Evolutionary conservation across 192 early-diverging fungal species (phyloP), one percentile per base, ranked within the genome.

Genomic region (Coemansia sp.): DNA sequence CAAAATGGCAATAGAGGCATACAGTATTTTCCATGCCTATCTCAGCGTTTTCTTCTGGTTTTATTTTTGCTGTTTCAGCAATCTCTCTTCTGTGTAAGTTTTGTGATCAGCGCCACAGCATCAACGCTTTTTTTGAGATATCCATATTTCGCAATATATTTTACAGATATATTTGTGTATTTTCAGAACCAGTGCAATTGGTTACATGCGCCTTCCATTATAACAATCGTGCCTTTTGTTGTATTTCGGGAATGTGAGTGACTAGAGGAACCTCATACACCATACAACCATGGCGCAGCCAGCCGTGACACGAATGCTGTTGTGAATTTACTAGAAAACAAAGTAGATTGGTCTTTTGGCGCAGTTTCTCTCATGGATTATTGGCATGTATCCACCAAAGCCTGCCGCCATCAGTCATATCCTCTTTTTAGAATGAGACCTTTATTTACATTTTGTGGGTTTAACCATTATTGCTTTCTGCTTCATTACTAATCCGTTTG

Each of bases 381-480:
- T 32, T 32, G 2, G 32, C 32, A 32, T 32, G 32, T 32, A 32
- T 4, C 32, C 4, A 4, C 32, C 32, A 4, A 32, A 32, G 32
- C 32, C 32, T 32, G 32, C 4, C 32, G 4, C 32, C 32, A 32
- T 1, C 32, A 32, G 32, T 32, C 32, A 32, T 32, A 32, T 32
- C 46, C 5, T 6, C 12, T 47, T 47, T 47, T 6, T 15, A n/a
- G 46, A n/a, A 47, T 21, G 32, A 36, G 32, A 19, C 55, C 55
- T 57, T 57, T 57, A 39, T 57, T 57, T 57, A 57, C 55, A 57
- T 57, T 57, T 57, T 57, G 32, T 13, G 13, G 8, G 19, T 18
- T 6, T 12, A 19, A 37, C 12, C 9, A 57, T 32, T 57, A 57
- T 10, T 26, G 15, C 57, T 8, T 59, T n/a, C 8, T 39, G 57